phyloP scores from a whole-genome alignment of 495 filamentous ascomycete species.

The Rostrohypoxylon terebratum region DNA sequence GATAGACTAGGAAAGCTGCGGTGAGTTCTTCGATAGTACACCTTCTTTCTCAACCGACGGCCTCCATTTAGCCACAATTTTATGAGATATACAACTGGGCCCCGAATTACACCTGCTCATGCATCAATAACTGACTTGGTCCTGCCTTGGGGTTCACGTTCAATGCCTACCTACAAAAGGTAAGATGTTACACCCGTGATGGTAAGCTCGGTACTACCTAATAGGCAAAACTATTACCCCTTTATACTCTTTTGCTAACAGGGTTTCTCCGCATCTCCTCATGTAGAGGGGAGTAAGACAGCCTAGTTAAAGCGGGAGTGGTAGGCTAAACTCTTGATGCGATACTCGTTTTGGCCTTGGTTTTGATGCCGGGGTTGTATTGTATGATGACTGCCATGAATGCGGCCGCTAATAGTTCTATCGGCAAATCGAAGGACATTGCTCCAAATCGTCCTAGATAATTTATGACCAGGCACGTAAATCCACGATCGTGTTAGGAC shows the following conservation, averaged over 20 bases:
- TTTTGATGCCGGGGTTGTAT: slow-evolving; percentile 20
- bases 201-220: slow-evolving; percentile 9
- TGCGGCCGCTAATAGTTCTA: slow-evolving; percentile 11
- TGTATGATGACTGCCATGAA: slow-evolving; percentile 16
- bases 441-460: not conserved
- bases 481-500: not conserved
- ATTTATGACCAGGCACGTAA: not conserved
- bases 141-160: not conserved
- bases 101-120: not conserved
- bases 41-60: no score
- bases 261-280: slow-evolving; percentile 38
- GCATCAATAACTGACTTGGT: not conserved
- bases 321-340: slow-evolving; percentile 16
- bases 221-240: slow-evolving; percentile 30
- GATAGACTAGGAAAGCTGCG: no score
- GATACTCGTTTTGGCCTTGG: not conserved
- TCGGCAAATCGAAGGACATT: slow-evolving; percentile 32
- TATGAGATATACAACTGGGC: no score
- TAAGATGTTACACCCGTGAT: slow-evolving; percentile 25
- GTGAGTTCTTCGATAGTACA: no score
- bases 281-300: slow-evolving; percentile 6
- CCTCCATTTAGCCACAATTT: no score
- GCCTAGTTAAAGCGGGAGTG: slow-evolving; percentile 32
- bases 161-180: slow-evolving; percentile 1
- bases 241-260: slow-evolving; percentile 22